Evolutionary conservation across 2,329 filamentous ascomycete species (phyloP).

Genomic region (Endocalyx cinctus): DNA sequence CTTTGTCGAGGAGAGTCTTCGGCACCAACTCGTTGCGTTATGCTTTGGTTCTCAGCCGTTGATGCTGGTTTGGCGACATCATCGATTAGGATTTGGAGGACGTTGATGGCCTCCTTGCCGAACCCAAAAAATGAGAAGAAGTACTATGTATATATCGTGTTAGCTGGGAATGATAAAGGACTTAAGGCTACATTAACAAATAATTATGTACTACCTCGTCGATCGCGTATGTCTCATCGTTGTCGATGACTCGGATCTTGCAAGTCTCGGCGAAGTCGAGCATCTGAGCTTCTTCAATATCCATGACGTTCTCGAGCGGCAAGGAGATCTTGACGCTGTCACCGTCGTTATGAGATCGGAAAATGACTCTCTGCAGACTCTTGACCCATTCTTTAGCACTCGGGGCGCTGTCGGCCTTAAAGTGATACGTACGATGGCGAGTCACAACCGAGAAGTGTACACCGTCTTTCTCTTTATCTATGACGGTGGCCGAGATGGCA

Average conservation of each 20-base stretch:
- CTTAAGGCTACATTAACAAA: too few relatives aligned
- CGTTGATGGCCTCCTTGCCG: constrained; percentile 75
- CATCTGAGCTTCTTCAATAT: constrained; percentile 88
- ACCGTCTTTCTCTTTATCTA: constrained; percentile 72
- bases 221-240: constrained; percentile 88
- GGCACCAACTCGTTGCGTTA: constrained; percentile 3
- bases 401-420: constrained; percentile 79
- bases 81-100: constrained; percentile 69
- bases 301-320: constrained; percentile 82
- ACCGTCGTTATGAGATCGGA: constrained; percentile 90
- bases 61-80: constrained; percentile 49
- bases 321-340: constrained; percentile 95
- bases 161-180: constrained; percentile 18
- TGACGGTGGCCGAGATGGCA: constrained; percentile 77
- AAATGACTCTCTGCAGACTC: constrained; percentile 88
- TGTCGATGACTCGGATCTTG: constrained; percentile 89
- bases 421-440: constrained; percentile 76
- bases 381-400: constrained; percentile 98
- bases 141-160: constrained; percentile 55
- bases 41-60: constrained; percentile 19
- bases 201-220: too few relatives aligned
- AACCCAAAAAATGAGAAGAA: constrained; percentile 94
- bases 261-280: constrained; percentile 89
- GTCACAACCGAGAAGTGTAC: constrained; percentile 78
- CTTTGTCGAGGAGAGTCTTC: constrained; percentile 9